Base-by-base conservation (phyloP, 2,329 filamentous ascomycete species). In the Chaetomium olivaceum region DNA sequence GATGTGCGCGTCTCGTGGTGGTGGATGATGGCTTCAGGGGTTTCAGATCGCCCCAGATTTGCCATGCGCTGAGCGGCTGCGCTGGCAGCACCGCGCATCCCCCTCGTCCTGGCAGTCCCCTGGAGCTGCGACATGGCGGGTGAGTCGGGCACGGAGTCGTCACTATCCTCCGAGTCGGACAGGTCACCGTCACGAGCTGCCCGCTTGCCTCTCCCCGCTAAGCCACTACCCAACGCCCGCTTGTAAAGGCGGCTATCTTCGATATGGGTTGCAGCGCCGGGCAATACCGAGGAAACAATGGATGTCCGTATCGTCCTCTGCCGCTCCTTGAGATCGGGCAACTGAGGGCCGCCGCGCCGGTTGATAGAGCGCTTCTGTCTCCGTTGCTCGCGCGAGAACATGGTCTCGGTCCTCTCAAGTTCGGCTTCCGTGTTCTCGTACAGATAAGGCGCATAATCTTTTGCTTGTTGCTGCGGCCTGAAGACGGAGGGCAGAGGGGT, bases 321-420 rank as follows among this genome's bases (percentile, higher is more conserved):
- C 62, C 93, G 87, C 73, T 99, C 95, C 76, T 96, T 97, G 65
- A 99, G 87, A 79, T 99, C 95, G n/a, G 95, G 95, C 50, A 99
- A 81, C 66, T 92, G 91, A 6, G 95, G 95, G 0, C 95, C 95
- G 69, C 95, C 95, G 73, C 95, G 88, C 68, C 95, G 86, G 76
- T 97, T 98, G 72, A 97, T 91, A 7, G 95, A 97, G 57, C 95
- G 88, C 80, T 99, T 99, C 79, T 98, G 93, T 60, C 93, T 87
- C 72, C 95, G 85, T 77, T 98, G 93, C 76, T 99, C 95, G 70
- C 95, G 87, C 65, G 95, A 93, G 72, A 98, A 94, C 48, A 93
- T 95, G 33, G 93, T 87, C 77, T 99, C 95, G 62, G 93, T 94
- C 68, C 91, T 87, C 77, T 98, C 93, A 52, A 98, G 81, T 70